A percentile compares a stretch with the other conserved stretches of the same genome.
Evolutionary conservation across 2,329 filamentous ascomycete genomes (phyloP).

Genomic region (Pleomassaria siparia): DNA sequence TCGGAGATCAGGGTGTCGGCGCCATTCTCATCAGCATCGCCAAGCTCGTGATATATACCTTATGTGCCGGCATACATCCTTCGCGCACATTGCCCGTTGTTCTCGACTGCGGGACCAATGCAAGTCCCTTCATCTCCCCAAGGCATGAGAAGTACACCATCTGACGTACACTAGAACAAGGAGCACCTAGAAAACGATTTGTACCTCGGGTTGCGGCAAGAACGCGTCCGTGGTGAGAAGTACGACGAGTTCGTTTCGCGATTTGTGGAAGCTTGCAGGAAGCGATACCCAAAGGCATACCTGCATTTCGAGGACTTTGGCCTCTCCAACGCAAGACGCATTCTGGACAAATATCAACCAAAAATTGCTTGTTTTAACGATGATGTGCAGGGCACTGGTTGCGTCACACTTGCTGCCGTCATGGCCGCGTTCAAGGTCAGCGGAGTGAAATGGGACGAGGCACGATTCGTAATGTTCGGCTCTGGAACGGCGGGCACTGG

Average conservation of each 20-base stretch:
- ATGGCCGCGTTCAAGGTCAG: slow-evolving; percentile 73
- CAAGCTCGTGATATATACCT: slow-evolving; percentile 78
- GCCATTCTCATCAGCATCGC: slow-evolving; percentile 82
- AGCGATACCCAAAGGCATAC: slow-evolving; percentile 75
- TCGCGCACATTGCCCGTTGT: slow-evolving; percentile 77
- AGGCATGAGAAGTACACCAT: not conserved
- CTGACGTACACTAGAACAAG: slow-evolving; percentile 57
- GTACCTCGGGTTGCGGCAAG: slow-evolving; percentile 73
- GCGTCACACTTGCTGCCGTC: slow-evolving; percentile 81
- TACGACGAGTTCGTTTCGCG: slow-evolving; percentile 77
- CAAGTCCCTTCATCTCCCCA: slow-evolving; percentile 22
- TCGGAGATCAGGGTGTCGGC: slow-evolving; percentile 85
- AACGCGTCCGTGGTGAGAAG: slow-evolving; percentile 66
- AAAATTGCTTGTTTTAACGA: slow-evolving; percentile 86
- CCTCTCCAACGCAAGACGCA: slow-evolving; percentile 70
- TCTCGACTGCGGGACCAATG: slow-evolving; percentile 81
- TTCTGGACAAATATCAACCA: slow-evolving; percentile 74
- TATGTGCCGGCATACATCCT: slow-evolving; percentile 85
- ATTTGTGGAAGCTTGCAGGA: slow-evolving; percentile 69
- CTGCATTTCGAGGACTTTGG: slow-evolving; percentile 93
- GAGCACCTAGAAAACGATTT: slow-evolving; percentile 72
- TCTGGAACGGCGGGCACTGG: slow-evolving; percentile 80
- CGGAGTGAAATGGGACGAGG: slow-evolving; percentile 65
- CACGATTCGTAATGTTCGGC: slow-evolving; percentile 75
- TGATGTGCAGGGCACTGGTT: slow-evolving; percentile 86